Percentiles rank a stretch among this genome's conserved stretches.
Conservation (phyloP, 2,329 filamentous ascomycete species). For the Dothideomycetes sp. region DNA sequence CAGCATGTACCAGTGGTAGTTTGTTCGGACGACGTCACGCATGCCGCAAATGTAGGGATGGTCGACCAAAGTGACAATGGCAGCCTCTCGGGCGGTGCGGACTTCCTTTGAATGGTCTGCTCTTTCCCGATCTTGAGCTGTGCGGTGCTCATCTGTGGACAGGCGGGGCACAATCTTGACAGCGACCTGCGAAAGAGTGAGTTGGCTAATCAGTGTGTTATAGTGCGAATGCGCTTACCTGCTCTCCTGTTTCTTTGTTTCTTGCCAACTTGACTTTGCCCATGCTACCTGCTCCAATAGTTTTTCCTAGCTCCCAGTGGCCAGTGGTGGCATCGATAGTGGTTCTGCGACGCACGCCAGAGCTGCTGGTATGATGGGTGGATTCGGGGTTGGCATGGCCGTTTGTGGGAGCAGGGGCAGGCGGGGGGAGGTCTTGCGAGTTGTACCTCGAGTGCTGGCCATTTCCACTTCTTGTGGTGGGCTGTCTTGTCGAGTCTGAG, state of each 20-base stretch:
- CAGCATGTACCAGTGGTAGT: slow-evolving; percentile 99
- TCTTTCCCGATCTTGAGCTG: slow-evolving; percentile 64
- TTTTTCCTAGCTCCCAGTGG: slow-evolving; percentile 92
- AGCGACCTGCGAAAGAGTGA: slow-evolving; percentile 54
- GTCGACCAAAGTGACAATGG: slow-evolving; percentile 86
- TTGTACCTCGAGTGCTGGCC: slow-evolving; percentile 34
- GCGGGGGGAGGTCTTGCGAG: slow-evolving; percentile 25
- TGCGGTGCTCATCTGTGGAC: slow-evolving; percentile 72
- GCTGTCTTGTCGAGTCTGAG: slow-evolving; percentile 43
- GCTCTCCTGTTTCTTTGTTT: slow-evolving; percentile 80
- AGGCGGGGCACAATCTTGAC: slow-evolving; percentile 94
- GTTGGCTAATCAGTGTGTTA: neutral
- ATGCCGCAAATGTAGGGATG: slow-evolving; percentile 95
- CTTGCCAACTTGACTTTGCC: slow-evolving; percentile 95
- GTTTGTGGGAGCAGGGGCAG: slow-evolving; percentile 15
- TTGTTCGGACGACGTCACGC: slow-evolving; percentile 87
- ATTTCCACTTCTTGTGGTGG: slow-evolving; percentile 14
- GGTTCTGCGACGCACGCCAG: slow-evolving; percentile 47
- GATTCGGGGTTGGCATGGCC: slow-evolving; percentile 10
- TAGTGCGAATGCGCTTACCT: slow-evolving; percentile 42
- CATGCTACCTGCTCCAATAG: slow-evolving; percentile 96
- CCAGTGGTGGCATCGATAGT: slow-evolving; percentile 84
- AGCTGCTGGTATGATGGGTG: slow-evolving; percentile 7
- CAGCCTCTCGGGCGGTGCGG: slow-evolving; percentile 85
- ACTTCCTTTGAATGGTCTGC: slow-evolving; percentile 96